phyloP scores from a whole-genome alignment of 129 eudicot species.

The sunflower (Helianthus annuus) region DNA sequence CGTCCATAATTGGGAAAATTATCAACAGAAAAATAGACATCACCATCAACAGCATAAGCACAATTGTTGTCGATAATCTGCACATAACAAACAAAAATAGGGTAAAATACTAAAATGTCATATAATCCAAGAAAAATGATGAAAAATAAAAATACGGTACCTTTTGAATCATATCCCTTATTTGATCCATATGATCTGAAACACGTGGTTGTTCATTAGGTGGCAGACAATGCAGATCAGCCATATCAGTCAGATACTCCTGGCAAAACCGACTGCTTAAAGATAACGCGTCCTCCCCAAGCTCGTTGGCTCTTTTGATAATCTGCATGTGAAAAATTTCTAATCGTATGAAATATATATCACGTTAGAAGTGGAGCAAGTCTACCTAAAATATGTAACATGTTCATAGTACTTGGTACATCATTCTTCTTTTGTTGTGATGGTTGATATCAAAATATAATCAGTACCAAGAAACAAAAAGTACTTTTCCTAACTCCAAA shows the following conservation, averaged over 20 bases:
- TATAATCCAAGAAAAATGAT: background rate
- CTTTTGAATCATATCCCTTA: constrained; percentile 74
- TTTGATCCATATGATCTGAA: constrained; percentile 83
- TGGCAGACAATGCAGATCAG: constrained; percentile 77
- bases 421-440: background rate
- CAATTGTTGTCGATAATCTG: constrained; percentile 68
- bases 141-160: constrained; percentile 30
- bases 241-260: constrained; percentile 74
- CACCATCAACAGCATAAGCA: constrained; percentile 74
- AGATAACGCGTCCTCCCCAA: constrained; percentile 62
- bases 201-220: constrained; percentile 87
- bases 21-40: constrained; percentile 88
- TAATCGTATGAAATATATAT: background rate
- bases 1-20: constrained; percentile 64
- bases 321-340: constrained; percentile 53
- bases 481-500: background rate
- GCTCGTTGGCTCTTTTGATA: constrained; percentile 80
- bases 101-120: background rate
- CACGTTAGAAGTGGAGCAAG: background rate
- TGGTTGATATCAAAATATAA: background rate
- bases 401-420: background rate
- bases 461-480: background rate
- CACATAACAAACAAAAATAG: constrained; percentile 15
- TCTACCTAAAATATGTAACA: background rate
- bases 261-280: constrained; percentile 69